phyloP scores from a whole-genome alignment of 2,329 filamentous ascomycete genomes.

The Periconia digitata region DNA sequence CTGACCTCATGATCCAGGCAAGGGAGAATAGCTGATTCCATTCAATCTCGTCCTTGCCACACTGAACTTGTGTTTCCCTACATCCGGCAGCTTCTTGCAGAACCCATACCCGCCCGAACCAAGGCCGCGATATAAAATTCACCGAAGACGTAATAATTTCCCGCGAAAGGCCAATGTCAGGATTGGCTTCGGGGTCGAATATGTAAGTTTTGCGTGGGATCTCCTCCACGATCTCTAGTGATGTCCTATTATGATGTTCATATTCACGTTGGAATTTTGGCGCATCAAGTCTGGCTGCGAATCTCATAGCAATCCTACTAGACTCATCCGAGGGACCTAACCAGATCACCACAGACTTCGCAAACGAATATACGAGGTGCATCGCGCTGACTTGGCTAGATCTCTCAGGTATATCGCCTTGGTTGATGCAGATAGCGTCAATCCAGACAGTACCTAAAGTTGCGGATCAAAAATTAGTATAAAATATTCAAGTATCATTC shows the following conservation, averaged over 20 bases:
- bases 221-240: no score
- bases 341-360: background rate
- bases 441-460: slow-evolving; percentile 3
- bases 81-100: slow-evolving; percentile 3
- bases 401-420: background rate
- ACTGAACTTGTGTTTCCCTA: background rate
- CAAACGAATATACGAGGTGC: background rate
- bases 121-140: background rate
- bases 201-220: no score
- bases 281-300: no score
- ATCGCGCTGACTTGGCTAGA: background rate
- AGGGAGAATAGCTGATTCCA: background rate
- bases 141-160: no score
- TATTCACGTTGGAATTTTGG: no score
- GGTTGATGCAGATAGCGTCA: slow-evolving; percentile 5
- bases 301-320: slow-evolving; percentile 1
- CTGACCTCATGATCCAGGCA: background rate
- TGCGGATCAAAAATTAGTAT: no score
- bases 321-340: background rate
- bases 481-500: no score
- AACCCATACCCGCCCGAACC: slow-evolving; percentile 6
- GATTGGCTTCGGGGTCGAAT: no score
- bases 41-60: background rate
- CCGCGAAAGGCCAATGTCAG: no score
- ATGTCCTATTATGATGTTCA: no score